These are phyloP conservation scores for Gonapodya sp. DNA, from an alignment of 192 early-diverging fungal genomes.

Conservation along the genomic window DNA sequence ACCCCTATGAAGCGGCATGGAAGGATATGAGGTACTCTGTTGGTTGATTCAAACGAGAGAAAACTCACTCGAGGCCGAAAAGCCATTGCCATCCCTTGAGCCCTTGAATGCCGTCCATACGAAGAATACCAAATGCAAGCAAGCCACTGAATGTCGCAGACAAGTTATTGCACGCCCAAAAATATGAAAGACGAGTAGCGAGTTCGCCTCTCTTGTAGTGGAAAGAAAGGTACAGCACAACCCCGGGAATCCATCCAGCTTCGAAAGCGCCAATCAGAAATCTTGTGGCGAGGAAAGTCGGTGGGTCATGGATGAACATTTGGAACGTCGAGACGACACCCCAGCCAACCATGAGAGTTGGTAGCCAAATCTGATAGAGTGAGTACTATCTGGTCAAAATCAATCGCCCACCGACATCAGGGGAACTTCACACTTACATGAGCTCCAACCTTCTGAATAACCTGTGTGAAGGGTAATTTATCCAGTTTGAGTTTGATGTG, in stretches of 20 bases:
- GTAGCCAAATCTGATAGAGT: constrained; percentile 30
- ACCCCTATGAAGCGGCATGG: constrained; percentile 17
- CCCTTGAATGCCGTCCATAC: constrained; percentile 37
- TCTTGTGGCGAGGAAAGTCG: constrained; percentile 32
- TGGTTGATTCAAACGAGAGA: constrained; percentile 6
- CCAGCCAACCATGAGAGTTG: constrained; percentile 28
- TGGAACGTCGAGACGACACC: constrained; percentile 23
- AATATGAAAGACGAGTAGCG: constrained; percentile 35
- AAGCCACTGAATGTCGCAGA: constrained; percentile 43
- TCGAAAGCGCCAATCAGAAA: constrained; percentile 43
- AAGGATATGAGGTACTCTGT: background rate
- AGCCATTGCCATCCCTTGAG: constrained; percentile 59
- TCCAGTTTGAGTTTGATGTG: background rate
- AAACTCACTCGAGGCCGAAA: constrained; percentile 40
- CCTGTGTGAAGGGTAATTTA: background rate
- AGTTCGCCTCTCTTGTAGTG: constrained; percentile 42
- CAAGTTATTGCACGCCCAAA: constrained; percentile 38
- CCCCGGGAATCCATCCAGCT: constrained; percentile 38
- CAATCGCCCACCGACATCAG: no score
- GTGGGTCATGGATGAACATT: constrained; percentile 23
- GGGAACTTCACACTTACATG: constrained; percentile 19
- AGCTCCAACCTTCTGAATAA: constrained; percentile 36
- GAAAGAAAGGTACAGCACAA: constrained; percentile 37
- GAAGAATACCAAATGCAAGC: constrained; percentile 44
- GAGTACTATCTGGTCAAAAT: no score